Evolutionary conservation across 2,329 filamentous ascomycete genomes (phyloP).

Genomic region (Gnomoniopsis smithogilvyi): DNA sequence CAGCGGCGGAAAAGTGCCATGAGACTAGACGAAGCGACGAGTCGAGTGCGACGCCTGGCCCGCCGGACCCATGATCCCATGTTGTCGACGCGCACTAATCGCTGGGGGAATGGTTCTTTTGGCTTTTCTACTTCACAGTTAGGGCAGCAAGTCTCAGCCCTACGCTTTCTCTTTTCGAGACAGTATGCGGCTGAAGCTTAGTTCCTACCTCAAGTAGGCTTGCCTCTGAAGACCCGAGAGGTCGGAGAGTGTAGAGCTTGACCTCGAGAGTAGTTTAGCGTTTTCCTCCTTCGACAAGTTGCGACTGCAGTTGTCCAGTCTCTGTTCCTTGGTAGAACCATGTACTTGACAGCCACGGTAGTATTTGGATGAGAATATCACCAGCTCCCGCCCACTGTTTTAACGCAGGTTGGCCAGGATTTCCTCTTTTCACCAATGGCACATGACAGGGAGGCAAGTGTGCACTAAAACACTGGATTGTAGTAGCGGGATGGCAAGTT

Average conservation of each 20-base stretch:
- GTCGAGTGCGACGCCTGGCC: constrained; percentile 1
- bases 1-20: constrained; percentile 13
- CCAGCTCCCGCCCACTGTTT: not conserved
- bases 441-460: too few relatives aligned
- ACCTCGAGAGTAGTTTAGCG: too few relatives aligned
- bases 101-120: not conserved
- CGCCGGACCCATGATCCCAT: constrained; percentile 1
- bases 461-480: too few relatives aligned
- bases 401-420: not conserved
- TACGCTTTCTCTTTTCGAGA: too few relatives aligned
- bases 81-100: not conserved
- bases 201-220: too few relatives aligned
- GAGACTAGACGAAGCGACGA: constrained; percentile 1
- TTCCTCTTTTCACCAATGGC: too few relatives aligned
- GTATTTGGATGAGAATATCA: constrained; percentile 1
- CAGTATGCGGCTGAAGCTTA: too few relatives aligned
- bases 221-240: too few relatives aligned
- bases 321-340: not conserved
- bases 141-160: too few relatives aligned
- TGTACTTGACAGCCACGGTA: not conserved
- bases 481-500: too few relatives aligned
- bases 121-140: too few relatives aligned
- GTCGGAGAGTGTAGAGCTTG: too few relatives aligned
- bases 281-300: not conserved
- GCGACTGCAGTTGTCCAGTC: not conserved